Conservation (phyloP, 495 filamentous ascomycete species). For the Hypomontagnella monticulosa region DNA sequence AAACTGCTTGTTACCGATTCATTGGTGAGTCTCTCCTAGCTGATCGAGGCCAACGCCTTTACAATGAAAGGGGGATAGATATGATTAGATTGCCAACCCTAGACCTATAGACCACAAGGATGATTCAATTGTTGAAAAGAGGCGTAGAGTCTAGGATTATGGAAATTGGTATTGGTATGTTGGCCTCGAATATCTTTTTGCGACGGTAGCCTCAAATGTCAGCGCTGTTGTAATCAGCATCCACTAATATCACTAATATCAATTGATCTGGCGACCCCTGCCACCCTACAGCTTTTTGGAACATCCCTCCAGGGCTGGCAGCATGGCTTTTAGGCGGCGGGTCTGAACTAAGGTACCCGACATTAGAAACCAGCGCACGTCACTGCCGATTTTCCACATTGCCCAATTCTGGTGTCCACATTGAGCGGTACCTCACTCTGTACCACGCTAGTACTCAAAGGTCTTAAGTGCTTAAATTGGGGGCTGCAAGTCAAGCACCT, state of each 20-base stretch:
- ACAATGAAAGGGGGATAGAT: constrained; percentile 3
- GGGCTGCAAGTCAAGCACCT: not conserved
- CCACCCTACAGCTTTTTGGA: not conserved
- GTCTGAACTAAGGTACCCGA: not conserved
- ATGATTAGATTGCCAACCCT: constrained; percentile 9
- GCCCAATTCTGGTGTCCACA: too few species aligned
- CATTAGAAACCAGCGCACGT: constrained; percentile 25
- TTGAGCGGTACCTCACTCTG: constrained; percentile 24
- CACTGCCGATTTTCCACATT: constrained; percentile 40
- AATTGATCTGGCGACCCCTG: too few species aligned
- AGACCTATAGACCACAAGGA: not conserved
- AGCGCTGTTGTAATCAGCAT: not conserved
- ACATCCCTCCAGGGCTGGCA: constrained; percentile 9
- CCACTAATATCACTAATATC: too few species aligned
- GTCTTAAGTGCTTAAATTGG: not conserved
- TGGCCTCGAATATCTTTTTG: constrained; percentile 33
- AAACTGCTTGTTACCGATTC: constrained; percentile 42
- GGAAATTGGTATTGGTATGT: not conserved
- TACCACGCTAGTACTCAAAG: constrained; percentile 13
- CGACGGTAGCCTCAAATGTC: constrained; percentile 43
- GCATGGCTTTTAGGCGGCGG: constrained; percentile 35
- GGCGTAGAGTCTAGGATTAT: constrained; percentile 6
- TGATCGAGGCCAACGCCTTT: constrained; percentile 1
- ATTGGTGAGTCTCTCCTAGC: constrained; percentile 26
- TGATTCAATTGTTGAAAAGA: constrained; percentile 10